Base-by-base conservation (phyloP, 768 basidiomycete species). In the Saitozyma podzolica region DNA sequence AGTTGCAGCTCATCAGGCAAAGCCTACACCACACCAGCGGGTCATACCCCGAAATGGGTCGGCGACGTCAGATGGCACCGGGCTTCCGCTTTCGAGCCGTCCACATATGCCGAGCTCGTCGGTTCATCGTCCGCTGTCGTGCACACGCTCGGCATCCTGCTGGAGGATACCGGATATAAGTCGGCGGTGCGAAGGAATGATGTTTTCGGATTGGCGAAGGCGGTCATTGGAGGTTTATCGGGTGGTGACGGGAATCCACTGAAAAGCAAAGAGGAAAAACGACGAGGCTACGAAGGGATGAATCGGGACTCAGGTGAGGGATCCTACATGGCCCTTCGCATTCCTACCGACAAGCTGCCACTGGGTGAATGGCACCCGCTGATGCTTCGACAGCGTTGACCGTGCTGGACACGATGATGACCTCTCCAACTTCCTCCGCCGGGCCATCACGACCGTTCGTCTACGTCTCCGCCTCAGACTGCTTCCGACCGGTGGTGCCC, bases 381-480 rank as follows among this genome's bases (percentile, higher is more conserved):
- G 50, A 68, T 42, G 8, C 17, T 40, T 10, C 13, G 40, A 49
- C 8, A 70, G 71, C 72, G 65, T 61, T 79, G 88, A 91, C 88
- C 37, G 89, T 93, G 49, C 89, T 92, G 72, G 85, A 90, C 73
- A 86, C 90, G 7, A 90, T 78, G 51, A 68, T 89, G 19, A 80
- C 82, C 29, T 13, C 47, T 14, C 62, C 69, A 16, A 50, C 64
- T 9, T 54, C 53, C 10, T 50, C 61, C 8, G 50, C 64, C 8
- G 8, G 45, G 4, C 3, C 59, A 40, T 16, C 42, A 19, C n/a
- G 63, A 10, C 74, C 81, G 1, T 98, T 99, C 80, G 84, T 98
- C 47, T 98, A 90, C 80, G 83, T 99, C 60, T 99, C 96, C 54
- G 96, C 96, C 7, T 95, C 95, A 74, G 92, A 94, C 76, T 86